Conservation (phyloP, 345 rosid genomes). For the Aquilaria sinensis region DNA sequence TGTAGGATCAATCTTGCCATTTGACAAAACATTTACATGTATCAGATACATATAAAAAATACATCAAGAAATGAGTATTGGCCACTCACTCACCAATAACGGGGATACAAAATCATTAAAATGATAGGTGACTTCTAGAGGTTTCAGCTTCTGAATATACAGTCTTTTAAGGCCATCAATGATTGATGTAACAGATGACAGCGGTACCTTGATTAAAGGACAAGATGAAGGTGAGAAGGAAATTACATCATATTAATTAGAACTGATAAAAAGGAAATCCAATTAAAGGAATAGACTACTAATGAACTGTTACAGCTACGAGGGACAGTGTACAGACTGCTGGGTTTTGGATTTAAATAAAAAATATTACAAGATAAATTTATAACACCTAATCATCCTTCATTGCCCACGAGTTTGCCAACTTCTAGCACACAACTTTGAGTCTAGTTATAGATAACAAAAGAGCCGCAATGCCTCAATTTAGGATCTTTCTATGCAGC, state of each 20-base stretch:
- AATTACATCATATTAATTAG: background rate
- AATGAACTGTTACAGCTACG: no score
- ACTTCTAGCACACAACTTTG: no score
- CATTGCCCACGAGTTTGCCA: no score
- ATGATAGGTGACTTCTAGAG: constrained; percentile 76
- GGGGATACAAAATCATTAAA: constrained; percentile 97
- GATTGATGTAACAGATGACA: constrained; percentile 86
- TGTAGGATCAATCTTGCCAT: constrained; percentile 8
- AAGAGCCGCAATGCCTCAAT: no score
- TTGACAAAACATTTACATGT: constrained; percentile 10
- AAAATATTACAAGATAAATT: no score
- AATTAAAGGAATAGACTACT: constrained; percentile 1
- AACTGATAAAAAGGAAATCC: background rate
- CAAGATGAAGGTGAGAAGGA: background rate
- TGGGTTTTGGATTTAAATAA: no score
- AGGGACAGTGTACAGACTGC: no score
- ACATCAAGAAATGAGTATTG: constrained; percentile 12
- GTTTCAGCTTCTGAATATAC: constrained; percentile 86
- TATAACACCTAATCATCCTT: no score
- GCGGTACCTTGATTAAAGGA: constrained; percentile 39
- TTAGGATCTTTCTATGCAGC: no score
- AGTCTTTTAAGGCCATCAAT: constrained; percentile 87
- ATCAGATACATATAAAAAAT: constrained; percentile 4
- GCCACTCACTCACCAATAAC: constrained; percentile 50
- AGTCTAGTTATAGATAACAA: no score